These are phyloP conservation scores for Phytophthora colocasiae DNA, from an alignment of 352 stramenopile genomes.

Conservation along the genomic window DNA sequence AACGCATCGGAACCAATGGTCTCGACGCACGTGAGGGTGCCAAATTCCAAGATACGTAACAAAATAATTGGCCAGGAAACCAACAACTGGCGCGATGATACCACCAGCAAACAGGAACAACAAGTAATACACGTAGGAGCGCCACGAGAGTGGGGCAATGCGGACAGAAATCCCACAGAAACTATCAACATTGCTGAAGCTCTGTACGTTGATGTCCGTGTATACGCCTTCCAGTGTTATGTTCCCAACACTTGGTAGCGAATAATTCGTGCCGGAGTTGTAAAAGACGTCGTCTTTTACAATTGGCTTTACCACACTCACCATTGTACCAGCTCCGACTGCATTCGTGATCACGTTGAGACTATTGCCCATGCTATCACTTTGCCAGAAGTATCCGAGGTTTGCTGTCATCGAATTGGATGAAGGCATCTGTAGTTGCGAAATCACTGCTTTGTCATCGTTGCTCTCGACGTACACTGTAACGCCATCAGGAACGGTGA, in stretches of 20 bases:
- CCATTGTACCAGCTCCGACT: slow-evolving; percentile 52
- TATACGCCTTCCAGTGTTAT: slow-evolving; percentile 58
- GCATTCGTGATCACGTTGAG: slow-evolving; percentile 73
- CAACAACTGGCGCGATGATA: slow-evolving; percentile 68
- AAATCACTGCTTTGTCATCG: slow-evolving; percentile 50
- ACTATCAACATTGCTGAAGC: slow-evolving; percentile 55
- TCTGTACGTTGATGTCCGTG: slow-evolving; percentile 49
- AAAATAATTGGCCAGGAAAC: slow-evolving; percentile 81
- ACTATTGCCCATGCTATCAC: slow-evolving; percentile 63
- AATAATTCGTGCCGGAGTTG: slow-evolving; percentile 33
- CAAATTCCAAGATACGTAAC: slow-evolving; percentile 82
- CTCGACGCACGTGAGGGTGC: slow-evolving; percentile 84
- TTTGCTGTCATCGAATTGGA: slow-evolving; percentile 58
- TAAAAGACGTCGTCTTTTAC: slow-evolving; percentile 59
- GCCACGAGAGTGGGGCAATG: slow-evolving; percentile 61
- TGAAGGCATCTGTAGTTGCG: slow-evolving; percentile 50
- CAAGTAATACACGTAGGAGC: slow-evolving; percentile 70
- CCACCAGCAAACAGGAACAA: slow-evolving; percentile 76
- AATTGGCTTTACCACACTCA: slow-evolving; percentile 77
- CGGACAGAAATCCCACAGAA: slow-evolving; percentile 72
- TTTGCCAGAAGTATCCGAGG: slow-evolving; percentile 75
- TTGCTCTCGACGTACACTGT: slow-evolving; percentile 60
- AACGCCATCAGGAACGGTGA: slow-evolving; percentile 53
- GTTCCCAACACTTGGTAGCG: slow-evolving; percentile 49
- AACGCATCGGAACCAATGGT: slow-evolving; percentile 86